phyloP scores from a whole-genome alignment of 192 early-diverging fungal species.

The Coemansia sp. region DNA sequence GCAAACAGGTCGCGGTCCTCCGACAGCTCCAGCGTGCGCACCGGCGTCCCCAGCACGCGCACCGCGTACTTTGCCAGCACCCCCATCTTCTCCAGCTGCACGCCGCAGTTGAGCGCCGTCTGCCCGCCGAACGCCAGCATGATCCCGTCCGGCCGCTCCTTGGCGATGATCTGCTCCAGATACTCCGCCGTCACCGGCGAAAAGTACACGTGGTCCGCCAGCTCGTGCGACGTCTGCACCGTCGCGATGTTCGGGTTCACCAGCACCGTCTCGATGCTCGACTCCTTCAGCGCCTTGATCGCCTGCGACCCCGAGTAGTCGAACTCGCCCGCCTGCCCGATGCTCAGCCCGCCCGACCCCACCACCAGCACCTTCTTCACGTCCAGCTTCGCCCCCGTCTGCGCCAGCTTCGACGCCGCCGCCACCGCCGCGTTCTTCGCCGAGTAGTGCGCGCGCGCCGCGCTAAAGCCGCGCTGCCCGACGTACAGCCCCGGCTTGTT shows the following conservation, averaged over 20 bases:
- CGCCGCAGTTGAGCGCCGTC: conserved; percentile 91
- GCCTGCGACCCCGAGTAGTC: conserved; percentile 98
- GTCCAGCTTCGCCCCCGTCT: conserved; percentile 50
- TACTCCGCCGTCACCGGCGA: conserved; percentile 91
- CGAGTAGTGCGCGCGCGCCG: conserved; percentile 23
- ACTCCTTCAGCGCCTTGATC: conserved; percentile 94
- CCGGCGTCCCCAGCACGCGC: conserved; percentile 93
- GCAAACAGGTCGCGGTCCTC: conserved; percentile 98
- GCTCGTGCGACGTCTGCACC: conserved; percentile 89
- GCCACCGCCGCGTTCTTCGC: conserved; percentile 23
- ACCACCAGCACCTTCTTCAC: conserved; percentile 89
- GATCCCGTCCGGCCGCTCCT: conserved; percentile 94
- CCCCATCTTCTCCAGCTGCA: conserved; percentile 79
- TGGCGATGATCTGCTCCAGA: conserved; percentile 85
- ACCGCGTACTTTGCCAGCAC: conserved; percentile 76
- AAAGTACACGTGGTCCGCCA: conserved; percentile 96
- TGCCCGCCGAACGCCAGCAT: conserved; percentile 96
- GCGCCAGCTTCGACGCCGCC: conserved; percentile 40
- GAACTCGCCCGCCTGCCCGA: conserved; percentile 98
- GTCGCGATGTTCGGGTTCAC: conserved; percentile 99
- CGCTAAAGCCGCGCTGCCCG: conserved; percentile 29
- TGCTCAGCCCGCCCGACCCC: conserved; percentile 90
- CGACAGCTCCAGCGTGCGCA: conserved; percentile 82
- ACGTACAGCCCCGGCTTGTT: conserved; percentile 16
- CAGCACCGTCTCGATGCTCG: conserved; percentile 87